phyloP scores from a whole-genome alignment of 345 rosid genomes.

The Hibiscus tridactylites region DNA sequence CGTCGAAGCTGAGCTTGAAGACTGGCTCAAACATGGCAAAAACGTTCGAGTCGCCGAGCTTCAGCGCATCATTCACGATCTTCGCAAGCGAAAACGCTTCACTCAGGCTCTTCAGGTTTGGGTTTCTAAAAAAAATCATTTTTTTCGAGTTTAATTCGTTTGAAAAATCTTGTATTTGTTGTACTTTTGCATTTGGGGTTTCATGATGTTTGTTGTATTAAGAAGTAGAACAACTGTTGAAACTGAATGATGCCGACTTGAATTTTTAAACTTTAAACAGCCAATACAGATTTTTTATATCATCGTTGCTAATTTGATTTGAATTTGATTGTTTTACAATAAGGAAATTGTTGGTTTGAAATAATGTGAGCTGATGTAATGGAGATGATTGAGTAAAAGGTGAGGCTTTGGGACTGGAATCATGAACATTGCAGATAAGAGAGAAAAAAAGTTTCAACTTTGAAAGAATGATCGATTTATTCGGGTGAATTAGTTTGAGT shows the following conservation, averaged over 20 bases:
- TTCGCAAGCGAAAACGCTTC: constrained; percentile 72
- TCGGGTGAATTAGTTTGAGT: too few species aligned
- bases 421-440: not conserved
- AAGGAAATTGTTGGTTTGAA: not conserved
- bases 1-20: constrained; percentile 63
- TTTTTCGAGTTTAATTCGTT: not conserved
- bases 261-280: too few species aligned
- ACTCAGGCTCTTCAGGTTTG: constrained; percentile 78
- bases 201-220: not conserved
- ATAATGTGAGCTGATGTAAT: not conserved
- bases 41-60: constrained; percentile 68
- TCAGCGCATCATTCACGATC: constrained; percentile 72
- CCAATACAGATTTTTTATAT: too few species aligned
- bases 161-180: not conserved
- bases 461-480: not conserved
- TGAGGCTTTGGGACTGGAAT: too few species aligned
- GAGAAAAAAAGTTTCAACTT: too few species aligned
- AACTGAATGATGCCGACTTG: not conserved
- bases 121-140: not conserved
- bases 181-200: not conserved
- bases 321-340: not conserved
- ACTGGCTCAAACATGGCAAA: constrained; percentile 55
- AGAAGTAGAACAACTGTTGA: too few species aligned
- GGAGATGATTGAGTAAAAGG: not conserved
- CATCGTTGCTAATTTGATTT: too few species aligned